Evolutionary conservation across 257 asterid species (phyloP).

Genomic region (Ajuga chamaepitys): DNA sequence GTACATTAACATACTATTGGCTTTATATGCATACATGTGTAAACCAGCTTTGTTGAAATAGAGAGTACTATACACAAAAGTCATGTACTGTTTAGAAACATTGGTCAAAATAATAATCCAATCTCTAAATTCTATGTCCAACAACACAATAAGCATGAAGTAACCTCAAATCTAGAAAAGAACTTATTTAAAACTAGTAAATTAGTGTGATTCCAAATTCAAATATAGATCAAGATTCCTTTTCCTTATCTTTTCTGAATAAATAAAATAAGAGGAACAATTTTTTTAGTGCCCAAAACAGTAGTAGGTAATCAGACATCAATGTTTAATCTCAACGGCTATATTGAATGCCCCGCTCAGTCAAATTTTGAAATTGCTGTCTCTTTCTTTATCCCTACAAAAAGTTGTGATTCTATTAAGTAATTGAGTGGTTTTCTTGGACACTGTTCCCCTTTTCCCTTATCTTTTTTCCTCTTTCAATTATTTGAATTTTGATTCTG

Average conservation of each 20-base stretch:
- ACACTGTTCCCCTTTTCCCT: slow-evolving; percentile 27
- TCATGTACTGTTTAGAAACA: background rate
- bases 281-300: background rate
- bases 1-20: no score
- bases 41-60: no score
- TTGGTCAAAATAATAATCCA: slow-evolving; percentile 3
- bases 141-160: slow-evolving; percentile 7
- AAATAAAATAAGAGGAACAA: background rate
- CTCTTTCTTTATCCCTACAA: slow-evolving; percentile 28
- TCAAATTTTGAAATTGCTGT: slow-evolving; percentile 49
- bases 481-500: background rate
- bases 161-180: slow-evolving; percentile 20
- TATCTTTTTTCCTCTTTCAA: slow-evolving; percentile 4
- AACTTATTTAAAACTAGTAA: no score
- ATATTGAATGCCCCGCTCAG: slow-evolving; percentile 35
- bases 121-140: slow-evolving; percentile 9
- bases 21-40: no score
- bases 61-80: no score
- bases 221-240: slow-evolving; percentile 42
- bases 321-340: slow-evolving; percentile 47
- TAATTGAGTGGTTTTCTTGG: slow-evolving; percentile 45
- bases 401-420: slow-evolving; percentile 34
- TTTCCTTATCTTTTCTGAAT: background rate
- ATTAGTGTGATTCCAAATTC: slow-evolving; percentile 33
- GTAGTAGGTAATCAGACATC: slow-evolving; percentile 28